Conservation (phyloP, 2,329 filamentous ascomycete species). For the Cyphellophora europaea region DNA sequence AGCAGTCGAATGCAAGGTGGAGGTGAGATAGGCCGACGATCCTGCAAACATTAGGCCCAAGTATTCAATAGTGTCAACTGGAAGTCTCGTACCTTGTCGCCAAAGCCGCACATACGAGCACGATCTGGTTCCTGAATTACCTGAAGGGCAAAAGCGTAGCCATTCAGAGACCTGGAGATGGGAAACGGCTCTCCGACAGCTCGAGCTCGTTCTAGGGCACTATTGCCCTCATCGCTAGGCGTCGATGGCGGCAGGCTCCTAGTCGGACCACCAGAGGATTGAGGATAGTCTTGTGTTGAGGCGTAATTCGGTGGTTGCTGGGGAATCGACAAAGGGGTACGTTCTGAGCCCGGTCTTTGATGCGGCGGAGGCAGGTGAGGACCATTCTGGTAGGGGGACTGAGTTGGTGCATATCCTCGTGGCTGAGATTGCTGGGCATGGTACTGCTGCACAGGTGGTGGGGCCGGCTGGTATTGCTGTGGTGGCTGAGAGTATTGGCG, state of each 20-base stretch:
- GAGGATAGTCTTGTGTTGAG: too few species aligned
- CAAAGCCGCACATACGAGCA: conserved; percentile 97
- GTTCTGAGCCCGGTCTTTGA: conserved; percentile 25
- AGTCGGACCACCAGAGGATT: too few species aligned
- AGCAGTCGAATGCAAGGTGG: conserved; percentile 83
- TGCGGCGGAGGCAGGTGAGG: conserved; percentile 25
- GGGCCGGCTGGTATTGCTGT: too few species aligned
- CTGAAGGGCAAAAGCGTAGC: conserved; percentile 50
- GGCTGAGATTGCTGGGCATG: too few species aligned
- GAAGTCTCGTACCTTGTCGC: conserved; percentile 66
- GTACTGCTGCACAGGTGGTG: too few species aligned
- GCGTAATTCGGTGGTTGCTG: too few species aligned
- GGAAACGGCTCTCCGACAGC: conserved; percentile 29
- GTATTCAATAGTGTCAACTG: background rate
- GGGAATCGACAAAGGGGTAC: too few species aligned
- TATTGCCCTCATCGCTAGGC: conserved; percentile 12
- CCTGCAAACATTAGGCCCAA: conserved; percentile 42
- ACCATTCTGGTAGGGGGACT: conserved; percentile 20
- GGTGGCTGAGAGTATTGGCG: conserved; percentile 4
- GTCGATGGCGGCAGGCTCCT: too few species aligned
- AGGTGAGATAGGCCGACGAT: conserved; percentile 89
- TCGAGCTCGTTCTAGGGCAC: background rate
- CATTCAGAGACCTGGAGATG: conserved; percentile 31
- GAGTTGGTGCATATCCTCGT: too few species aligned
- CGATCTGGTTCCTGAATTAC: conserved; percentile 87